phyloP scores from a whole-genome alignment of 345 rosid genomes.

The Salix dunnii region DNA sequence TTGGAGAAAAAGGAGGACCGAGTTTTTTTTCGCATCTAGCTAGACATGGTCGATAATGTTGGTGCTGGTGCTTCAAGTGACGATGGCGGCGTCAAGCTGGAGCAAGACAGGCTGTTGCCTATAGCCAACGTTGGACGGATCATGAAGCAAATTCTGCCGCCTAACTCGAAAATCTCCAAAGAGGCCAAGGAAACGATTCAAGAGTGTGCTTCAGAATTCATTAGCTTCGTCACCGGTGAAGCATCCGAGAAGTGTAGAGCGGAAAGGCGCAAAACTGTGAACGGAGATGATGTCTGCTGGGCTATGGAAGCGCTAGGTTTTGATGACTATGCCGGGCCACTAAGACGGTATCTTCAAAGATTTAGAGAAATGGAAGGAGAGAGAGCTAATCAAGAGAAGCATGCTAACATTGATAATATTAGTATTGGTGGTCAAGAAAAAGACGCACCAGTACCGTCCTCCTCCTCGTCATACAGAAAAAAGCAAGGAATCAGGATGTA shows the following conservation, averaged over 20 bases:
- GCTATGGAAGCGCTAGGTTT: slow-evolving; percentile 22
- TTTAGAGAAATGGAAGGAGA: slow-evolving; percentile 14
- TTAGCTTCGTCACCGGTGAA: slow-evolving; percentile 21
- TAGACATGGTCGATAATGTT: slow-evolving; percentile 27
- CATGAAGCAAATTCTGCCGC: slow-evolving; percentile 19
- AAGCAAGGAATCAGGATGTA: background rate
- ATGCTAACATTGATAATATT: background rate
- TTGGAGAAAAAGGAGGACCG: background rate
- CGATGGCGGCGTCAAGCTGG: slow-evolving; percentile 22
- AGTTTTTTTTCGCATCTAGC: slow-evolving; percentile 5
- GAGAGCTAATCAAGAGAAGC: slow-evolving; percentile 8
- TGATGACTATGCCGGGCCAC: slow-evolving; percentile 15
- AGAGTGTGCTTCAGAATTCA: slow-evolving; percentile 22
- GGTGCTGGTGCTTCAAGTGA: slow-evolving; percentile 24
- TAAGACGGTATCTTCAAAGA: slow-evolving; percentile 9
- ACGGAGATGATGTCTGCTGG: slow-evolving; percentile 20
- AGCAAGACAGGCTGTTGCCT: slow-evolving; percentile 17
- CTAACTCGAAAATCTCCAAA: slow-evolving; percentile 18
- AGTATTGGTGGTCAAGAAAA: background rate
- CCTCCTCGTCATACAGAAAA: background rate
- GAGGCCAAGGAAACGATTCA: slow-evolving; percentile 23
- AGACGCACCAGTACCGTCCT: background rate
- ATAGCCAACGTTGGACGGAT: slow-evolving; percentile 23
- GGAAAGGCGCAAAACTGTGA: slow-evolving; percentile 15
- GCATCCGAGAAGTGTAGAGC: slow-evolving; percentile 19